phyloP scores from a whole-genome alignment of 257 asterid species.

The Ajuga chamaepitys region DNA sequence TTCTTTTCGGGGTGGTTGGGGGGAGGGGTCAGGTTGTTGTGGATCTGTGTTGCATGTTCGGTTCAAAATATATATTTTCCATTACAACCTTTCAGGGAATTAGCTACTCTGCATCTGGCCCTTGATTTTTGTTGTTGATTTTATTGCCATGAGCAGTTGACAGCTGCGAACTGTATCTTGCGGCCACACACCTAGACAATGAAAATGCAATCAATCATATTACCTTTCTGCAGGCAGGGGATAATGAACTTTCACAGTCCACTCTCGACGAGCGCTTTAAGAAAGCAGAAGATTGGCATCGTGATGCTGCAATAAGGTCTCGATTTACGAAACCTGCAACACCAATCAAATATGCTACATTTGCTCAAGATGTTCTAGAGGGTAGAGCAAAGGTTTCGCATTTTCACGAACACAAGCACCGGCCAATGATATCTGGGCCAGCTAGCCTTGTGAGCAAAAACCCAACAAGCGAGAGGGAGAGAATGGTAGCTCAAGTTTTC shows the following conservation, averaged over 20 bases:
- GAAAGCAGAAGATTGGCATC: constrained; percentile 94
- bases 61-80: too few relatives aligned
- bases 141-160: too few relatives aligned
- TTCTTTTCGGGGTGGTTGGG: not conserved
- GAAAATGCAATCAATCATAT: constrained; percentile 10
- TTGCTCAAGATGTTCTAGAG: constrained; percentile 93
- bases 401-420: constrained; percentile 85
- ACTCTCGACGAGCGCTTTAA: constrained; percentile 74
- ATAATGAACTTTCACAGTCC: too few relatives aligned
- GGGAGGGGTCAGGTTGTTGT: not conserved
- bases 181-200: not conserved
- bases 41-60: too few relatives aligned
- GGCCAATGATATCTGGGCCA: constrained; percentile 91
- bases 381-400: constrained; percentile 75
- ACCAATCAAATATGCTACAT: constrained; percentile 95
- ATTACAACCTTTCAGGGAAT: too few relatives aligned
- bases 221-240: too few relatives aligned
- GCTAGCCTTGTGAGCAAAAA: constrained; percentile 68
- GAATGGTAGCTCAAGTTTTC: constrained; percentile 90
- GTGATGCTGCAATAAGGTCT: constrained; percentile 68
- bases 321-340: constrained; percentile 57
- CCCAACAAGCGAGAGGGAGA: constrained; percentile 85
- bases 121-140: too few relatives aligned
- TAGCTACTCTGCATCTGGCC: too few relatives aligned
- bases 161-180: too few relatives aligned